Evolutionary conservation across 1,284 basidiomycete genomes (phyloP).

Genomic region (Xerocomus tenax): DNA sequence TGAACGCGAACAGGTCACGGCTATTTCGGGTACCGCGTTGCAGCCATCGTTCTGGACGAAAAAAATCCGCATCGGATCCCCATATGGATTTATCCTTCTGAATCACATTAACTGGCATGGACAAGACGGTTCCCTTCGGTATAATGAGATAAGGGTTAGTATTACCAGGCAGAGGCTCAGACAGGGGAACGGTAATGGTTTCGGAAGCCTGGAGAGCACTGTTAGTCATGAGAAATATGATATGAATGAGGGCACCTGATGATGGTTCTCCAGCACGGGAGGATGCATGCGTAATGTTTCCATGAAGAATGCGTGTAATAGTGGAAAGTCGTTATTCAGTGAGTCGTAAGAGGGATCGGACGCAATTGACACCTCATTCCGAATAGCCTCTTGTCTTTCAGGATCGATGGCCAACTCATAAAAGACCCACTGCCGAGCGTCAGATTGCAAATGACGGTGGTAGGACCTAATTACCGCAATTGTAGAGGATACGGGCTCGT

Average conservation of each 20-base stretch:
- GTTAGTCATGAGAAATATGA: slow-evolving; percentile 4
- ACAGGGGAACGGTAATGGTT: slow-evolving; percentile 43
- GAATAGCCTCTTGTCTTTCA: slow-evolving; percentile 40
- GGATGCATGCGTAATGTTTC: slow-evolving; percentile 54
- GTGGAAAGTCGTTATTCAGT: slow-evolving; percentile 40
- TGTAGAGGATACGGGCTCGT: slow-evolving; percentile 50
- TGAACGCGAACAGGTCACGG: slow-evolving; percentile 48
- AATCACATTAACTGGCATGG: slow-evolving; percentile 50
- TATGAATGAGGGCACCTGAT: slow-evolving; percentile 36
- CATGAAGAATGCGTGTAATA: slow-evolving; percentile 48
- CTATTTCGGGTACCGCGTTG: slow-evolving; percentile 31
- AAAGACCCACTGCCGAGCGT: slow-evolving; percentile 42
- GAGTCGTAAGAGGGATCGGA: slow-evolving; percentile 44
- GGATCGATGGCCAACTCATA: slow-evolving; percentile 47
- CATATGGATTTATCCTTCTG: slow-evolving; percentile 46
- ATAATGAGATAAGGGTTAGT: slow-evolving; percentile 36
- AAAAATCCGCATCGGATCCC: slow-evolving; percentile 50
- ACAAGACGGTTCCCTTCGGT: slow-evolving; percentile 48
- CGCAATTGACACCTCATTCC: slow-evolving; percentile 40
- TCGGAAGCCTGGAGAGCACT: slow-evolving; percentile 36
- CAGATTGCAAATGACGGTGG: slow-evolving; percentile 4
- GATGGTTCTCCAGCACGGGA: slow-evolving; percentile 51
- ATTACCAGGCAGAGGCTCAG: slow-evolving; percentile 40
- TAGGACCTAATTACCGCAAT: slow-evolving; percentile 36
- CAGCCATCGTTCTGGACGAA: slow-evolving; percentile 52